Base-by-base conservation (phyloP, 306 rosid species). In the Dalbergia cultrata region DNA sequence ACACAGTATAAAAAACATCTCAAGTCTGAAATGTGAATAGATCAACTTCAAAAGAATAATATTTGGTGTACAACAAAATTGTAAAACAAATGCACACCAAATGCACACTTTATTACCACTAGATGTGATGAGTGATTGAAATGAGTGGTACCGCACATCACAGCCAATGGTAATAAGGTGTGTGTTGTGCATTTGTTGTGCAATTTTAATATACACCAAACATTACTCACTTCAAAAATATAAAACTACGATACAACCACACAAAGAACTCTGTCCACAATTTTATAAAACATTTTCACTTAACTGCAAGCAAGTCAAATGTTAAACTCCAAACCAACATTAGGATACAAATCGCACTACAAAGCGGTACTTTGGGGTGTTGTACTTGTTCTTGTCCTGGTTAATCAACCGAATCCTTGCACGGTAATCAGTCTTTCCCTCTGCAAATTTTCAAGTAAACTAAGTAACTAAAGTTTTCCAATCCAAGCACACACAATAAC, bases 321-420 rank as follows among this genome's bases (percentile, higher is more conserved):
- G 1, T 49, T n/a, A 21, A 45, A 6, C 5, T 22, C 12, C 18
- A 19, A 5, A 35, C 43, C 39, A 31, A 13, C 17, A 39, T 11
- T 2, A 86, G 98, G 98, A 92, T 94, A 92, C 98, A 63, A 89
- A 85, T 68, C 98, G 89, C 17, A 95, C 97, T 1, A 91, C 99
- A 31, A 90, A 88, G 0, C 98, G 93, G 39, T 90, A 93, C 53
- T 95, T 95, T 0, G 99, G 99, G 0, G 97, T 95, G 66, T 95
- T 95, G 71, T 91, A 95, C 57, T 92, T 95, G 81, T 95, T 95
- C 67, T 95, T 95, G 62, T 95, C 99, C 44, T 95, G 99, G 13
- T 95, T 95, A n/a, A 95, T 93, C 53, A 95, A 74, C 26, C 99
- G 87, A 71, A 93, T 88, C 79, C 99, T 86, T 11, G 99, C 99